phyloP scores from a whole-genome alignment of 208 protist genomes.

The Herpetomonas muscarum region DNA sequence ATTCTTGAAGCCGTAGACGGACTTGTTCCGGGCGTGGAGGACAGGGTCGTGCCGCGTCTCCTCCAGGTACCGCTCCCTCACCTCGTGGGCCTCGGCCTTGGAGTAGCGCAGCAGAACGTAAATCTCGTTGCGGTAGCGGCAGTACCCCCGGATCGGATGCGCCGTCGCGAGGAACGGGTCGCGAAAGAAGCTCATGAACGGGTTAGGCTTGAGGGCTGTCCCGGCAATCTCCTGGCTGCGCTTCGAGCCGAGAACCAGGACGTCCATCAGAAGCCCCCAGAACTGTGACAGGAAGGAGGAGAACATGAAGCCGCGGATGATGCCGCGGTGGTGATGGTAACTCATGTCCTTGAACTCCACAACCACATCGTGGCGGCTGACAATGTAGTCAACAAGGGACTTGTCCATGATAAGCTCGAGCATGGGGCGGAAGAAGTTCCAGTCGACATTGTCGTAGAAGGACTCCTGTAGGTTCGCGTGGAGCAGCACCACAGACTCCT shows the following conservation, averaged over 20 bases:
- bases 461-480: constrained; percentile 96
- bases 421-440: constrained; percentile 99
- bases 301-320: constrained; percentile 99
- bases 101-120: constrained; percentile 98
- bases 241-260: constrained; percentile 98
- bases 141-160: constrained; percentile 99
- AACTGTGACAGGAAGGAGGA: constrained; percentile 99
- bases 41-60: constrained; percentile 99
- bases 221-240: constrained; percentile 99
- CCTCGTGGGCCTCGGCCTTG: constrained; percentile 97
- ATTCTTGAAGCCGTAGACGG: constrained; percentile 99
- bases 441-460: constrained; percentile 99
- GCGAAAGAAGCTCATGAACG: constrained; percentile 96
- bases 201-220: constrained; percentile 96
- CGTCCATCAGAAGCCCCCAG: constrained; percentile 99
- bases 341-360: constrained; percentile 99
- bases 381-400: constrained; percentile 99
- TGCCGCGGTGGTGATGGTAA: constrained; percentile 98
- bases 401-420: constrained; percentile 99
- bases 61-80: constrained; percentile 98
- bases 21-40: constrained; percentile 93
- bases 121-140: constrained; percentile 97
- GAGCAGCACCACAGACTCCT: constrained; percentile 98
- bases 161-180: constrained; percentile 93
- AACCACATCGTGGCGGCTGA: constrained; percentile 99